Conservation (phyloP, 768 basidiomycete species). For the Mrakia gelida region DNA sequence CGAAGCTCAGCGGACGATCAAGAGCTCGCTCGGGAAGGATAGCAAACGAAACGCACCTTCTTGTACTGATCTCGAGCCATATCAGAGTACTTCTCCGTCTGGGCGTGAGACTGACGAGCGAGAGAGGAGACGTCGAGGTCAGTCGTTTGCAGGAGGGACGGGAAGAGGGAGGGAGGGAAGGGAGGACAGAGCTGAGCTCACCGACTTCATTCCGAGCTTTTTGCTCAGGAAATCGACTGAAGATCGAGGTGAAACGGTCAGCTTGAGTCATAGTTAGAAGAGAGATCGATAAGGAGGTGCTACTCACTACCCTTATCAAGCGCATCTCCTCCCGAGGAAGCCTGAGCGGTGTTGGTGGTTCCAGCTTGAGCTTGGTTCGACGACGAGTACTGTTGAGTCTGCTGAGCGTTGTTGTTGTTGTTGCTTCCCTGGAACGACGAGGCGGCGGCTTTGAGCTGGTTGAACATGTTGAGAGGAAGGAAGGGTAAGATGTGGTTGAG, state of each 20-base stretch:
- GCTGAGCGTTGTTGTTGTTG: background rate
- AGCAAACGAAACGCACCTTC: background rate
- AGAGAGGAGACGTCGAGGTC: background rate
- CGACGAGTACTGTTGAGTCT: background rate
- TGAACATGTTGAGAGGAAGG: constrained; percentile 3
- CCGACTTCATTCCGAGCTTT: background rate
- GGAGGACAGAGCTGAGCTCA: background rate
- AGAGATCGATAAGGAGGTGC: too few species aligned
- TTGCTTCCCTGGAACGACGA: background rate
- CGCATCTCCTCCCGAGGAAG: background rate
- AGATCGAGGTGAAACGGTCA: too few species aligned
- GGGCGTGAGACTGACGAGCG: background rate
- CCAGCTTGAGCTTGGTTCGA: background rate
- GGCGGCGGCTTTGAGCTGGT: constrained; percentile 14
- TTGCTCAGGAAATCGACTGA: background rate
- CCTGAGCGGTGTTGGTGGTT: background rate
- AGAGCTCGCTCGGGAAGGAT: background rate
- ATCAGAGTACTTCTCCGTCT: constrained; percentile 6
- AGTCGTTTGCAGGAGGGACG: background rate
- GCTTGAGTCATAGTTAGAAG: too few species aligned
- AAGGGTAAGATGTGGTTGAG: background rate
- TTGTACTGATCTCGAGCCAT: constrained; percentile 11
- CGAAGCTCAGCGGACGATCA: background rate
- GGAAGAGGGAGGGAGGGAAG: background rate
- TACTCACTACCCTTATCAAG: background rate